Base-by-base conservation (phyloP, 495 filamentous ascomycete species). In the Daldinia grandis region DNA sequence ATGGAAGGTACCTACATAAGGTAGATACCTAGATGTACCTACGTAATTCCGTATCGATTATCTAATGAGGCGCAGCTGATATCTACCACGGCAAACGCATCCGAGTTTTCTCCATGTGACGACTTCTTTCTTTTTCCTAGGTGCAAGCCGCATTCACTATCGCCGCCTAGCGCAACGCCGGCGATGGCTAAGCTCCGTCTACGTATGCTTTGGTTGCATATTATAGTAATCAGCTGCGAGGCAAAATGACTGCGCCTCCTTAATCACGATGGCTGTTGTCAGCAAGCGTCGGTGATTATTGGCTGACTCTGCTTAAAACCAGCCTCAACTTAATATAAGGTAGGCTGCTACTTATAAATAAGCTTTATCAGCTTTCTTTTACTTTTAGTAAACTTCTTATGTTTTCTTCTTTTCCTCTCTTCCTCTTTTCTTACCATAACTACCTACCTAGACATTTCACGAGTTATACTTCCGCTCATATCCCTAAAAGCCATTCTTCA, bases 211-310 rank as follows among this genome's bases (percentile, higher is more conserved):
- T 55, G 1, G n/a, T 55, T 55, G 17, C 33, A 21, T 19, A 57
- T 24, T 24, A 19, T 14, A 21, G 54, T 38, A 55, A 35, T 55
- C n/a, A 57, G 28, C 54, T 57, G 54, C 54, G 19, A 57, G 31
- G 54, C 54, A 2, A 37, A 57, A 38, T 37, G 54, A 27, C 54
- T 57, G 54, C 31, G 54, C 54, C 54, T 15, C 19, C 30, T 4
- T 21, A 24, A 47, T 47, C 19, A 24, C 33, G 33, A 35, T 35
- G 33, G 33, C 12, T 35, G 12, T 35, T 35, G 10, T 35, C 33
- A 35, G 33, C 33, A 35, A 35, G n/a, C 3, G 14, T 17, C 12
- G 12, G 4, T 15, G 25, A 10, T 35, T 14, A 35, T 35, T 35
- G 33, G 28, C 28, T 30, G 28, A 30, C 28, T 30, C 6, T 30